Conservation (phyloP, 441 rosid genomes). For the Pelargonium fulgidum region DNA sequence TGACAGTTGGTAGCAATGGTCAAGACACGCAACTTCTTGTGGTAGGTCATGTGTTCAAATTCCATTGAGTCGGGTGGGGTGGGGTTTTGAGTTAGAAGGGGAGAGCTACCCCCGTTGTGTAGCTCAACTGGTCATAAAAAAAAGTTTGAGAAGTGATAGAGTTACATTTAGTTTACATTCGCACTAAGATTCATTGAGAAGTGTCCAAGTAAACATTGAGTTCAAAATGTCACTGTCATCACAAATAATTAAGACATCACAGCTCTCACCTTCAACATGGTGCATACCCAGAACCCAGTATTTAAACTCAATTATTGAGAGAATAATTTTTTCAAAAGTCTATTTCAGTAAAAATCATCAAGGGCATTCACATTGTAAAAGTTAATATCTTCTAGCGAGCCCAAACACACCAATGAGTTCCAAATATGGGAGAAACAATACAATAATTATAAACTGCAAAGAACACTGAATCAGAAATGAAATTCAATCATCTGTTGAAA, state of each 20-base stretch:
- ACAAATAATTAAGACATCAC: background rate
- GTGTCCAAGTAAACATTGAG: background rate
- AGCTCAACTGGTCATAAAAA: background rate
- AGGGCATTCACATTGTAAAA: background rate
- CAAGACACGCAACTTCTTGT: too few relatives aligned
- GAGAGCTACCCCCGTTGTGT: too few relatives aligned
- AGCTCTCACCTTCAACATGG: too few relatives aligned
- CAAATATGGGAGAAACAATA: background rate
- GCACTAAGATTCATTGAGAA: background rate
- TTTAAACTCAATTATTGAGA: background rate
- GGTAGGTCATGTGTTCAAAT: too few relatives aligned
- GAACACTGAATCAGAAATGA: background rate
- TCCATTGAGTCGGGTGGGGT: too few relatives aligned
- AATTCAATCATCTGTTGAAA: background rate
- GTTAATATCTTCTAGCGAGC: too few relatives aligned
- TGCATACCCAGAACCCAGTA: background rate
- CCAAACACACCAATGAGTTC: too few relatives aligned
- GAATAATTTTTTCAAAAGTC: background rate
- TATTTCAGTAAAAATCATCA: background rate
- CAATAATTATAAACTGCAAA: background rate
- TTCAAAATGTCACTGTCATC: background rate
- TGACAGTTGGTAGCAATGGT: too few relatives aligned
- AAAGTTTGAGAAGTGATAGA: too few relatives aligned
- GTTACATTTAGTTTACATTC: too few relatives aligned
- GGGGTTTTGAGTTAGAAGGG: too few relatives aligned